Percentiles rank a stretch among this genome's conserved stretches.
phyloP scores from a whole-genome alignment of 176 grass and related monocot species.

The Zoysia japonica region DNA sequence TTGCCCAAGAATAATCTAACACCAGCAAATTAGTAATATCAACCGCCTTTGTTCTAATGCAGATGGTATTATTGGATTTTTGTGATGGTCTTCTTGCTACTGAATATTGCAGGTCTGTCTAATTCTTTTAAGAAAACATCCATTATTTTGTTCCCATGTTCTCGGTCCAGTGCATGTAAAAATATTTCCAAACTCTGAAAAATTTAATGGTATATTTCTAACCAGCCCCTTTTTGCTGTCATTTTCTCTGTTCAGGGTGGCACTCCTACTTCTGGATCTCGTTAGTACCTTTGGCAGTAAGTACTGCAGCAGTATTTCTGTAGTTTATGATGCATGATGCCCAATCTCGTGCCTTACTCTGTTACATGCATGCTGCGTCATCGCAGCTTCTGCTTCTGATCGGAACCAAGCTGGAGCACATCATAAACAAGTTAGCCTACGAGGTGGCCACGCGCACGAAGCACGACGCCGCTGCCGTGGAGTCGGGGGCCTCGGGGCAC shows the following conservation, averaged over 20 bases:
- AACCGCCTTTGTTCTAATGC: constrained; percentile 10
- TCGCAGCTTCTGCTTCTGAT: constrained; percentile 68
- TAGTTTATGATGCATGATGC: too few species aligned
- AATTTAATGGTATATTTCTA: too few species aligned
- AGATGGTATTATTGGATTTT: constrained; percentile 90
- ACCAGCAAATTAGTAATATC: neutral
- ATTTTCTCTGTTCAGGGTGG: constrained; percentile 59
- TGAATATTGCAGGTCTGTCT: constrained; percentile 61
- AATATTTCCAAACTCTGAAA: too few species aligned
- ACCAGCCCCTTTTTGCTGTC: neutral
- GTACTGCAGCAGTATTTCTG: constrained; percentile 6
- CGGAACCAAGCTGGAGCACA: constrained; percentile 87
- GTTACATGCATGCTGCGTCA: too few species aligned
- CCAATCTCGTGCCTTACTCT: neutral
- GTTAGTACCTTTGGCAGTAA: constrained; percentile 63
- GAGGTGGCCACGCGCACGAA: constrained; percentile 53
- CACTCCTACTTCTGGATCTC: constrained; percentile 89
- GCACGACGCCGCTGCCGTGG: constrained; percentile 26
- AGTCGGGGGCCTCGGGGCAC: constrained; percentile 11
- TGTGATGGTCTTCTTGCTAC: constrained; percentile 80
- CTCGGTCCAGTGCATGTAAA: neutral
- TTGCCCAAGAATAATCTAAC: neutral
- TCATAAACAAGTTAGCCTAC: constrained; percentile 66
- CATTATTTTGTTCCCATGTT: neutral
- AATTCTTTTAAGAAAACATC: neutral